A percentile compares a stretch with the other conserved stretches of the same genome.
Evolutionary conservation across 495 filamentous ascomycete genomes (phyloP).

Genomic region (Viridothelium virens): DNA sequence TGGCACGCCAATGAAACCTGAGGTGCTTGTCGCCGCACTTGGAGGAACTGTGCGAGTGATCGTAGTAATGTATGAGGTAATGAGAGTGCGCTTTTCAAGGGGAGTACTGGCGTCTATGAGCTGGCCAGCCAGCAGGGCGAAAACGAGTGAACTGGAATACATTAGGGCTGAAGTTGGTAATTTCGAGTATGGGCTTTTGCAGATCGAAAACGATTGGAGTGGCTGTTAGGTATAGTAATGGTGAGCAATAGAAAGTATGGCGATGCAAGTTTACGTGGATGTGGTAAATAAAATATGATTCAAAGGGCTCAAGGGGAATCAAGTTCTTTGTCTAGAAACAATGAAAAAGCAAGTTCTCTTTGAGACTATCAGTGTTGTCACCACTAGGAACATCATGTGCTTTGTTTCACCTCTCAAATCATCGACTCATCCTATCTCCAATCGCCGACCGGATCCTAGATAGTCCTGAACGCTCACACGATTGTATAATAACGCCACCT

Average conservation of each 20-base stretch:
- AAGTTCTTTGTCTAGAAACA: constrained; percentile 1
- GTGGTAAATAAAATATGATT: not conserved
- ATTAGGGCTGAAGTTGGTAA: not conserved
- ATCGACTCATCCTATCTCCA: too few relatives aligned
- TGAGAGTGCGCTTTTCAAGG: not conserved
- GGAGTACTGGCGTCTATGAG: not conserved
- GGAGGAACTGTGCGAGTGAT: constrained; percentile 5
- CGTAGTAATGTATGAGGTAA: constrained; percentile 4
- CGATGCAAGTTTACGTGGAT: not conserved
- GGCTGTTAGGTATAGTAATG: not conserved
- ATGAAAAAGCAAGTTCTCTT: not conserved
- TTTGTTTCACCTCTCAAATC: not conserved
- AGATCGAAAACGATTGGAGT: not conserved
- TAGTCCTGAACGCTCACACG: not conserved
- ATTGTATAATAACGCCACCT: too few relatives aligned
- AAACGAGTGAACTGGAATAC: not conserved
- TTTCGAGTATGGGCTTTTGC: not conserved
- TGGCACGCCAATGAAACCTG: not conserved
- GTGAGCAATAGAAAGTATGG: not conserved
- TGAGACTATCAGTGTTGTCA: not conserved
- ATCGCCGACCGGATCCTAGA: not conserved
- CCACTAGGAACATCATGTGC: not conserved
- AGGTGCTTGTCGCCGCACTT: not conserved
- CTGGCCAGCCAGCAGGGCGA: constrained; percentile 8
- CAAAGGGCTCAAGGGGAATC: not conserved